These are phyloP conservation scores for Pseudocercospora macadamiae DNA, from an alignment of 2,329 filamentous ascomycete species.

Conservation along the genomic window DNA sequence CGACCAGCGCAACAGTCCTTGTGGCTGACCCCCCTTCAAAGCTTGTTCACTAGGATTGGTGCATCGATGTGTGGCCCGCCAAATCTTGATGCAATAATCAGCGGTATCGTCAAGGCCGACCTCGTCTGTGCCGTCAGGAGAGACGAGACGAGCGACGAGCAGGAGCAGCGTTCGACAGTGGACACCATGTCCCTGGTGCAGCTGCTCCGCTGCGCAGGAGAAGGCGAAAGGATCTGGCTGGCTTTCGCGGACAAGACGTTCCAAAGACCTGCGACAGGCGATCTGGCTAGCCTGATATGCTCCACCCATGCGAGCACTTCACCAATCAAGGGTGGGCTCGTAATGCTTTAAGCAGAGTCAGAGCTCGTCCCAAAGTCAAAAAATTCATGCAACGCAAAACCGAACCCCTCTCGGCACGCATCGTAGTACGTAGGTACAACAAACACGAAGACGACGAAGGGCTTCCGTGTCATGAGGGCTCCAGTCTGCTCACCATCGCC, in stretches of 20 bases:
- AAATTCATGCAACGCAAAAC: conserved; percentile 21
- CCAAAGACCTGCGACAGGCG: conserved; percentile 2
- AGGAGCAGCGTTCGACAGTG: too few species aligned
- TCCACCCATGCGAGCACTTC: conserved; percentile 3
- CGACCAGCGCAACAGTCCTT: conserved; percentile 1
- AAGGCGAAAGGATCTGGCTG: background rate
- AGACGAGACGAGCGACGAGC: background rate
- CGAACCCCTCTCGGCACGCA: conserved; percentile 17
- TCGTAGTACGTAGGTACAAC: conserved; percentile 6
- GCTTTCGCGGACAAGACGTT: conserved; percentile 3
- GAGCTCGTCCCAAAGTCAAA: conserved; percentile 13
- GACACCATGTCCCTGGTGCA: background rate
- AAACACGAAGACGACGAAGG: conserved; percentile 4
- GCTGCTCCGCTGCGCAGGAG: background rate
- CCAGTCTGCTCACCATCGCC: conserved; percentile 1
- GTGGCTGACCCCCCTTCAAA: background rate
- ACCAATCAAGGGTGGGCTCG: conserved; percentile 3
- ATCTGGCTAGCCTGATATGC: conserved; percentile 1
- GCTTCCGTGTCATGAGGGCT: conserved; percentile 2
- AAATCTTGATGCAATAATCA: background rate
- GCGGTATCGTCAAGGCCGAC: background rate
- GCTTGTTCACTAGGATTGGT: background rate
- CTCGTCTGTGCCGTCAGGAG: background rate
- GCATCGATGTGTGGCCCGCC: conserved; percentile 3
- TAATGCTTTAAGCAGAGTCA: conserved; percentile 12